Evolutionary conservation across 2,329 filamentous ascomycete species (phyloP).

Genomic region (Coleophoma crateriformis): DNA sequence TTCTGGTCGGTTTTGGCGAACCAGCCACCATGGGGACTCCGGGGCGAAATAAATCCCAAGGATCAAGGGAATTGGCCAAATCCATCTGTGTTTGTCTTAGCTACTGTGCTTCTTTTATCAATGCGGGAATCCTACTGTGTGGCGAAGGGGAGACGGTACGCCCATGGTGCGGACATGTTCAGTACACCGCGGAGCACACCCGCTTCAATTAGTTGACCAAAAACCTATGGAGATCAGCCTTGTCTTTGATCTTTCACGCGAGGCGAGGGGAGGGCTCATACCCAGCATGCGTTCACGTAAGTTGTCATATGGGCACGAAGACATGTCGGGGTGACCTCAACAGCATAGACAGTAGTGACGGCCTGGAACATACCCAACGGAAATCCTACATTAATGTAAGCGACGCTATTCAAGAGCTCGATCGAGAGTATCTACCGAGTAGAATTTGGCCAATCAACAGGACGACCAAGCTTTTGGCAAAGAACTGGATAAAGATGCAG

Average conservation of each 20-base stretch:
- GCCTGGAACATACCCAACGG: constrained; percentile 43
- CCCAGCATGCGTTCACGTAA: constrained; percentile 47
- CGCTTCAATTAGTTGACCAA: constrained; percentile 41
- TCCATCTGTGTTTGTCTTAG: constrained; percentile 40
- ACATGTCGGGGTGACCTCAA: constrained; percentile 44
- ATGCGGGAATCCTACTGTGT: constrained; percentile 35
- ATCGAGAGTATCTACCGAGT: constrained; percentile 41
- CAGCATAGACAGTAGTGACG: constrained; percentile 14
- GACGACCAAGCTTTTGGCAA: constrained; percentile 36
- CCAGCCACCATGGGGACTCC: constrained; percentile 42
- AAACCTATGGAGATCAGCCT: constrained; percentile 19
- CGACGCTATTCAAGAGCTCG: constrained; percentile 37
- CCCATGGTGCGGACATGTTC: constrained; percentile 34
- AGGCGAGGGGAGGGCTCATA: not conserved
- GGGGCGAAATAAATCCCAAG: constrained; percentile 37
- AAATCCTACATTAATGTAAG: constrained; percentile 44
- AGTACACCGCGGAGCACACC: constrained; percentile 38
- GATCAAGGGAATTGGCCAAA: constrained; percentile 39
- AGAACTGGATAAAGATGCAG: constrained; percentile 41
- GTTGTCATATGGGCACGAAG: constrained; percentile 44
- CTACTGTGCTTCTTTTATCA: constrained; percentile 35
- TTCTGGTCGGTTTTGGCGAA: constrained; percentile 33
- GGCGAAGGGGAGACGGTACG: constrained; percentile 40
- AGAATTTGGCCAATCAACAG: constrained; percentile 34
- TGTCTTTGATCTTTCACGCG: constrained; percentile 10